phyloP scores from a whole-genome alignment of 176 grass and related monocot genomes.

The Carex cristatella region DNA sequence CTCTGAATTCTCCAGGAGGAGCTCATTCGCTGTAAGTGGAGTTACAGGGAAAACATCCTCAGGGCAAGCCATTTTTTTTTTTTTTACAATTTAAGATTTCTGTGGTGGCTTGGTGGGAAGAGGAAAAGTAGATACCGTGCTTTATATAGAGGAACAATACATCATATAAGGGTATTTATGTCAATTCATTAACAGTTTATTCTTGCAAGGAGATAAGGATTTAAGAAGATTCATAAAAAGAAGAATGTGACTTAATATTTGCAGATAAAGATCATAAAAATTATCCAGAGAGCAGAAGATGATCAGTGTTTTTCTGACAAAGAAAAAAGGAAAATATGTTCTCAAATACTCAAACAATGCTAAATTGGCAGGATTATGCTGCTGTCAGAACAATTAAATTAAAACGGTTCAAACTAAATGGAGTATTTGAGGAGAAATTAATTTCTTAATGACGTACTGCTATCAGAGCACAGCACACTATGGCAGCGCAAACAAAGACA shows the following conservation, averaged over 20 bases:
- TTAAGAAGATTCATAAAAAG: background rate
- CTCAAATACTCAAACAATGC: no score
- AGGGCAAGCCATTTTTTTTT: background rate
- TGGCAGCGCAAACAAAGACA: background rate
- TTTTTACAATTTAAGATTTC: background rate
- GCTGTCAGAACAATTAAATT: no score
- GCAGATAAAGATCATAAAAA: background rate
- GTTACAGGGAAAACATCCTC: background rate
- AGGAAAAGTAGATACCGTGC: background rate
- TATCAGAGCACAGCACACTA: no score
- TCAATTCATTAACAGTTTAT: background rate
- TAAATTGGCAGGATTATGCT: no score
- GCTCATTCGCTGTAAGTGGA: constrained; percentile 30
- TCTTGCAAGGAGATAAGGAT: constrained; percentile 2
- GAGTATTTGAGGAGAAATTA: background rate
- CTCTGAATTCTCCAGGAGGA: constrained; percentile 47
- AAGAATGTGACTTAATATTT: background rate
- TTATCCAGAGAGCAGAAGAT: background rate
- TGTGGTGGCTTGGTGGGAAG: background rate
- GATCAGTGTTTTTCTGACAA: background rate
- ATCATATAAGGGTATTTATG: constrained; percentile 10
- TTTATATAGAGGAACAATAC: background rate
- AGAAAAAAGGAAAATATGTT: background rate
- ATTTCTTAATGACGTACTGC: background rate
- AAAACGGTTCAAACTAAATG: no score